Evolutionary conservation across 306 rosid species (phyloP), one percentile per base, ranked within the genome.

Genomic region (Bauhinia variegata): DNA sequence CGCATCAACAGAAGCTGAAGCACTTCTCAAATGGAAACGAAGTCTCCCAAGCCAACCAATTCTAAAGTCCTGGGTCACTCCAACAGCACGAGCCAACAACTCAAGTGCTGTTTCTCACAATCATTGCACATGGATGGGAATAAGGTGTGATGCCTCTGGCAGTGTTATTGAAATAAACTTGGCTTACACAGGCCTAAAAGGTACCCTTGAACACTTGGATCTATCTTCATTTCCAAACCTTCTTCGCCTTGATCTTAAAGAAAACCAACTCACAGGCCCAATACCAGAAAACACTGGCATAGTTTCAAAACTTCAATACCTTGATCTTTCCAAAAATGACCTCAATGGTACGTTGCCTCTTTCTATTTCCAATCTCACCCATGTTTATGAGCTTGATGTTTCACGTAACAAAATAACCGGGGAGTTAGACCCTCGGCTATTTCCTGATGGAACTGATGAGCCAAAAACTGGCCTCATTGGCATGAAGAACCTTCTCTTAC

Each of bases 61-160:
- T 39, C 43, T 86, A 1, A 73, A 77, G 5, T 59, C 89, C n/a
- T 84, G 92, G 89, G 6, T 60, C 10, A 0, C 15, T 19, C 14
- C 34, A 49, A n/a, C 32, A 64, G 6, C 41, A 36, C 0, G 37
- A 56, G 54, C 28, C 1, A 7, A 41, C 31, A 80, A 34, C 33
- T 67, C 73, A 10, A 61, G 9, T 63, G 18, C 64, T 53, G 73
- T 60, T 57, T 63, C 46, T 18, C 28, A 23, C 2, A 23, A 75
- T 12, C 4, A 86, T 86, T 84, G 93, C 72, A 71, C 70, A 70
- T 87, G 86, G 92, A 12, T 34, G 23, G 86, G 89, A 16, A 82
- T 87, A 34, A 52, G 60, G 9, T 87, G 87, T 79, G 68, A 87
- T 51, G 47, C 67, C 2, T 42, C 14, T n/a, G 75, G 75, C 38